A percentile compares a stretch with the other conserved stretches of the same genome.
Evolutionary conservation across 2,329 filamentous ascomycete species (phyloP).

Genomic region (Zasmidium citrigriseum): DNA sequence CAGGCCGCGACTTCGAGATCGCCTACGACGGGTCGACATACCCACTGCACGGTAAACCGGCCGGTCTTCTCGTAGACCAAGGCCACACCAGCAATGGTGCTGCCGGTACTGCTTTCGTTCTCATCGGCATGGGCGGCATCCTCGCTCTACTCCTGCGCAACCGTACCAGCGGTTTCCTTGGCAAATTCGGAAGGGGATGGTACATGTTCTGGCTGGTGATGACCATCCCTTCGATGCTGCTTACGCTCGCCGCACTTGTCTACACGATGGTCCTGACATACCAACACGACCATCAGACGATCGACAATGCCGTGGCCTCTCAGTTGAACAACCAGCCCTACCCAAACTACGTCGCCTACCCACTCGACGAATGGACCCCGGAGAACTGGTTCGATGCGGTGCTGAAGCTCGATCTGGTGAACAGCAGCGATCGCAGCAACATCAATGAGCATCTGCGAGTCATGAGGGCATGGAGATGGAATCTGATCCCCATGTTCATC

Average conservation of each 20-base stretch:
- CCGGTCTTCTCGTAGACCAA: conserved; percentile 34
- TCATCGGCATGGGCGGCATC: conserved; percentile 30
- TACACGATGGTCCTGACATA: conserved; percentile 30
- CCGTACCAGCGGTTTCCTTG: background rate
- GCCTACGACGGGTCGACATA: conserved; percentile 29
- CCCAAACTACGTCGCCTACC: conserved; percentile 31
- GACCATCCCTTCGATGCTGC: conserved; percentile 23
- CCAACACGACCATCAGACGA: conserved; percentile 23
- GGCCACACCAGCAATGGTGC: conserved; percentile 35
- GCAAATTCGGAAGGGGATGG: conserved; percentile 5
- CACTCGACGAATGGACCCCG: conserved; percentile 29
- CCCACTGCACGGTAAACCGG: conserved; percentile 43
- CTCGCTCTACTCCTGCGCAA: conserved; percentile 26
- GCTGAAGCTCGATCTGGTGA: conserved; percentile 22
- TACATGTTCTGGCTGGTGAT: conserved; percentile 29
- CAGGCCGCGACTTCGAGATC: conserved; percentile 26
- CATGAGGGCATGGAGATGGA: conserved; percentile 34
- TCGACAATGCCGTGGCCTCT: conserved; percentile 25
- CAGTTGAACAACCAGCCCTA: conserved; percentile 27
- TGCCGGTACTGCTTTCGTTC: conserved; percentile 33
- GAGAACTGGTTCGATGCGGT: conserved; percentile 33
- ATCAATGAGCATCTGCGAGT: conserved; percentile 21
- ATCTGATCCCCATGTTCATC: conserved; percentile 32
- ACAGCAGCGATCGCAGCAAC: conserved; percentile 15
- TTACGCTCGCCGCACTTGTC: conserved; percentile 28